A percentile compares a stretch with the other conserved stretches of the same genome.
These are phyloP conservation scores for Thraustotheca clavata DNA, from an alignment of 352 stramenopile species.

Conservation along the genomic window DNA sequence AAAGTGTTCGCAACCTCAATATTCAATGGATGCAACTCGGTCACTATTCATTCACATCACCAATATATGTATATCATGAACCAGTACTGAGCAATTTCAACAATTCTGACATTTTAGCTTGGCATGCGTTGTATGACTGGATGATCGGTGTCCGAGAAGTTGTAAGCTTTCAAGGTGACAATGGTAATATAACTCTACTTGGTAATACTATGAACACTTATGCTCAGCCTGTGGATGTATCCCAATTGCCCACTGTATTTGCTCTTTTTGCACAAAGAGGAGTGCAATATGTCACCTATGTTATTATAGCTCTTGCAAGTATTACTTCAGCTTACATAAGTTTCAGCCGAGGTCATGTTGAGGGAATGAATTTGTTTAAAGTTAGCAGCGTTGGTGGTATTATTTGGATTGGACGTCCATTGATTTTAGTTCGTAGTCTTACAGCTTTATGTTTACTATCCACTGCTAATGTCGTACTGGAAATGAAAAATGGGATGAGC, in stretches of 20 bases:
- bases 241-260: not conserved
- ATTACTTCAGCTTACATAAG: not conserved
- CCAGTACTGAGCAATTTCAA: not conserved
- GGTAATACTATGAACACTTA: not conserved
- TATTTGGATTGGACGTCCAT: slow-evolving; percentile 6
- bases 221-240: not conserved
- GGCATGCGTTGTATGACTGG: not conserved
- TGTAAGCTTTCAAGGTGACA: slow-evolving; percentile 5
- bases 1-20: not conserved
- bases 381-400: slow-evolving; percentile 7
- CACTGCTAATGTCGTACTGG: not conserved
- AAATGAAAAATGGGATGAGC: not conserved
- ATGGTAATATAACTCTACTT: not conserved
- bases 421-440: not conserved
- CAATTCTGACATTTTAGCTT: not conserved
- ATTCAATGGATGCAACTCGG: not conserved
- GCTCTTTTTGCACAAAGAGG: not conserved
- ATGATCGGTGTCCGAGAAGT: not conserved
- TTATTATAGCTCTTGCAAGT: not conserved
- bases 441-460: slow-evolving; percentile 1
- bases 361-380: not conserved
- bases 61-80: not conserved
- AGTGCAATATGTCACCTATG: not conserved
- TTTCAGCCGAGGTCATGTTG: not conserved
- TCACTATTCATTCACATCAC: not conserved